Evolutionary conservation across 768 basidiomycete species (phyloP).

Genomic region (Royoungia palumana): DNA sequence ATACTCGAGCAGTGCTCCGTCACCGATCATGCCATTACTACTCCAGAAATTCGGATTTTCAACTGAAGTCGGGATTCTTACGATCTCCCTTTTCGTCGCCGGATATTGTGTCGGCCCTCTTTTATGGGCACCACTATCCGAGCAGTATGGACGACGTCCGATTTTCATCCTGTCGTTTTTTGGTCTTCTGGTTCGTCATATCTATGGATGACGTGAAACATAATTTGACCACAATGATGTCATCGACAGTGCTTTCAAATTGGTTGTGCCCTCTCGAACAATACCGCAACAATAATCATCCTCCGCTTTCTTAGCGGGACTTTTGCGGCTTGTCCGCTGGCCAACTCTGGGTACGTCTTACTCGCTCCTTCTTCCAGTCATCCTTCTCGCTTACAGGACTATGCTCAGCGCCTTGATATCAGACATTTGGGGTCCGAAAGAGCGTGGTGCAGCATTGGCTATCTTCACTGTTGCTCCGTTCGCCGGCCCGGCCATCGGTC

Average conservation of each 20-base stretch:
- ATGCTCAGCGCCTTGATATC: conserved; percentile 46
- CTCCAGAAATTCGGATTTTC: conserved; percentile 48
- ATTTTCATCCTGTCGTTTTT: conserved; percentile 56
- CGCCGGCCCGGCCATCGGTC: conserved; percentile 60
- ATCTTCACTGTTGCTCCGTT: conserved; percentile 66
- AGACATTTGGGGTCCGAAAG: conserved; percentile 60
- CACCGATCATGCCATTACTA: conserved; percentile 45
- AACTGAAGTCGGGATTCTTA: conserved; percentile 49
- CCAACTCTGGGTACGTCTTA: conserved; percentile 57
- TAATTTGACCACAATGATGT: background rate
- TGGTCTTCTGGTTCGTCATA: conserved; percentile 45
- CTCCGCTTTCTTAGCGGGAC: conserved; percentile 70
- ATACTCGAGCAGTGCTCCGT: conserved; percentile 59
- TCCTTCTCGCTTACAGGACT: background rate
- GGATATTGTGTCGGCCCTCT: conserved; percentile 67
- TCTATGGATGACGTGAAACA: no score
- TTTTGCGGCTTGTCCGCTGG: conserved; percentile 66
- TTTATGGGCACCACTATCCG: conserved; percentile 55
- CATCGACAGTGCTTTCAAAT: conserved; percentile 52
- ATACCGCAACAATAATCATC: conserved; percentile 59
- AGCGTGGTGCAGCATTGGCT: conserved; percentile 62
- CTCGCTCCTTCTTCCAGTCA: background rate
- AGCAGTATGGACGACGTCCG: conserved; percentile 56
- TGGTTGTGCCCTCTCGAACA: conserved; percentile 58
- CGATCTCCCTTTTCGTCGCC: conserved; percentile 61